Conservation (phyloP, 345 rosid species). For the Eucalyptus marginata region DNA sequence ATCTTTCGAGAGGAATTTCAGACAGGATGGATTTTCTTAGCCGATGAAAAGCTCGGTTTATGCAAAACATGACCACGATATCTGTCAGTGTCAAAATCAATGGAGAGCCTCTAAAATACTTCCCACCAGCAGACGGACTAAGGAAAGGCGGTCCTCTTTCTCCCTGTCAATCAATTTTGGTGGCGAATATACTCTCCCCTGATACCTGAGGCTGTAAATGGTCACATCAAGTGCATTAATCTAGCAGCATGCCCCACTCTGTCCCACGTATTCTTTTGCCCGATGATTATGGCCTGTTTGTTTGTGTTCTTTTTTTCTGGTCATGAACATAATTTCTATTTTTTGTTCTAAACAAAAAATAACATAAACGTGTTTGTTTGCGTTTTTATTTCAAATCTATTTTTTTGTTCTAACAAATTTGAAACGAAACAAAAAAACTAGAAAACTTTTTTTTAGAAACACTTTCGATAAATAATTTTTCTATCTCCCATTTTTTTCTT, state of each 20-base stretch:
- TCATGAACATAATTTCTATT: too few species aligned
- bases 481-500: too few species aligned
- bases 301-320: too few species aligned
- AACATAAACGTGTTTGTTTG: too few species aligned
- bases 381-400: too few species aligned
- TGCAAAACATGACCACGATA: neutral
- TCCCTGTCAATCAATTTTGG: neutral
- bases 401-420: too few species aligned
- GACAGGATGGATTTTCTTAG: neutral
- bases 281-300: neutral
- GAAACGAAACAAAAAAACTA: too few species aligned
- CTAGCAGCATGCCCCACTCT: neutral
- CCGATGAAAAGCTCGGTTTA: neutral
- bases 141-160: neutral
- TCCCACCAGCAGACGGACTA: accelerated
- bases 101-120: neutral
- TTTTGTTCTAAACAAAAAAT: too few species aligned
- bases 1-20: neutral
- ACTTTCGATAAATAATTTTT: too few species aligned
- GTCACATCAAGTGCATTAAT: neutral
- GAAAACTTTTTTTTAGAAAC: too few species aligned
- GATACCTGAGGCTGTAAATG: neutral
- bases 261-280: neutral
- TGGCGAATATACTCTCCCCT: neutral
- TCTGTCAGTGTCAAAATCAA: neutral